These are phyloP conservation scores for Herpetospermum pedunculosum DNA, from an alignment of 306 rosid species.

Conservation along the genomic window DNA sequence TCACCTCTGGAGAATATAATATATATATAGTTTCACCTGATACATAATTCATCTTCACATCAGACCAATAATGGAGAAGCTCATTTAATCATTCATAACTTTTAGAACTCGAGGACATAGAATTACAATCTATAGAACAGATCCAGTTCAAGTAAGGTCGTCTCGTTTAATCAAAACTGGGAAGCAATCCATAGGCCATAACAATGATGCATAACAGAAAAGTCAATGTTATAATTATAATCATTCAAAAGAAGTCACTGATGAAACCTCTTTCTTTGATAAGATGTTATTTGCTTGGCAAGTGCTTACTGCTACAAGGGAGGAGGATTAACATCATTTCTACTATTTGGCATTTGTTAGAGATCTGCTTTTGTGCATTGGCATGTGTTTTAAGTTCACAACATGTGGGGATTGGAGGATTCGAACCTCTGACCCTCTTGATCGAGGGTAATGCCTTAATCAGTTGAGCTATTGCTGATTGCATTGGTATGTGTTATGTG, in stretches of 20 bases:
- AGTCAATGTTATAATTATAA: background rate
- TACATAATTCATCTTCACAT: background rate
- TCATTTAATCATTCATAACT: background rate
- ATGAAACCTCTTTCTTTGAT: background rate
- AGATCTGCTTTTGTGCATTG: background rate
- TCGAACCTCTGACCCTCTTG: too few relatives aligned
- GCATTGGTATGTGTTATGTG: background rate
- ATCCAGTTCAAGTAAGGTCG: background rate
- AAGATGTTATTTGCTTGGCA: background rate
- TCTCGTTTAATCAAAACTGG: background rate
- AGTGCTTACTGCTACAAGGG: background rate
- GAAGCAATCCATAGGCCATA: background rate
- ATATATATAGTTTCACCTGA: background rate
- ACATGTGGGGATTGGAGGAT: too few relatives aligned
- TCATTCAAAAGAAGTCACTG: background rate
- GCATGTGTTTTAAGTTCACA: too few relatives aligned
- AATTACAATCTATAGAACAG: background rate
- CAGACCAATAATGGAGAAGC: background rate
- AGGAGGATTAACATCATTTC: background rate
- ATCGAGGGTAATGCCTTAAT: too few relatives aligned
- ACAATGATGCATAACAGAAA: background rate
- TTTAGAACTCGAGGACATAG: background rate
- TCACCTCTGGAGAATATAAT: constrained; percentile 19
- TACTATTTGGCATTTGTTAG: background rate
- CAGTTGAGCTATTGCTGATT: too few relatives aligned